Evolutionary conservation across 2,329 filamentous ascomycete genomes (phyloP).

Genomic region (Atkinsonella hypoxylon): DNA sequence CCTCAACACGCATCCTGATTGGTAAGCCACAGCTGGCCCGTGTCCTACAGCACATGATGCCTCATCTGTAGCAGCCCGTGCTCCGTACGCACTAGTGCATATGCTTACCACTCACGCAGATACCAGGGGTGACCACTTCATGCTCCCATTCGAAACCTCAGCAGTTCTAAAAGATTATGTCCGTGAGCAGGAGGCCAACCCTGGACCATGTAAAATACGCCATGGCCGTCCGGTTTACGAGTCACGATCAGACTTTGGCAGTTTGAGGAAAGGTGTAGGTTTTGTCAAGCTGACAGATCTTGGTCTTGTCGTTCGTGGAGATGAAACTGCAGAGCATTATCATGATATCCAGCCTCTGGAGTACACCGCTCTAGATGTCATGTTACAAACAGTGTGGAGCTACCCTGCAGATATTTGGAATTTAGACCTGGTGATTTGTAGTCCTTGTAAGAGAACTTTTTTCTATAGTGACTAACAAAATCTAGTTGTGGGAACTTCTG

Average conservation of each 20-base stretch:
- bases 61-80: too few species aligned
- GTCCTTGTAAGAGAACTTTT: neutral
- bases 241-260: slow-evolving; percentile 14
- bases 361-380: slow-evolving; percentile 20
- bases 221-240: slow-evolving; percentile 13
- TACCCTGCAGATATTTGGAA: slow-evolving; percentile 22
- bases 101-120: slow-evolving; percentile 14
- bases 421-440: slow-evolving; percentile 17
- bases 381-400: slow-evolving; percentile 18
- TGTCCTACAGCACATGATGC: too few species aligned
- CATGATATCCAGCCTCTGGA: slow-evolving; percentile 18
- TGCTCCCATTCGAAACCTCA: slow-evolving; percentile 15
- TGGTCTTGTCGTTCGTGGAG: slow-evolving; percentile 16
- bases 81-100: too few species aligned
- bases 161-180: slow-evolving; percentile 14
- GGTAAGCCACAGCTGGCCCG: too few species aligned
- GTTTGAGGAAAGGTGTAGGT: slow-evolving; percentile 12
- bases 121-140: slow-evolving; percentile 15
- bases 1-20: too few species aligned
- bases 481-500: slow-evolving; percentile 17
- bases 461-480: slow-evolving; percentile 3
- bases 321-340: slow-evolving; percentile 9
- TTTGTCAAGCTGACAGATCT: slow-evolving; percentile 18
- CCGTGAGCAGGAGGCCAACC: slow-evolving; percentile 13
- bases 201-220: slow-evolving; percentile 12